phyloP scores from a whole-genome alignment of 2,329 filamentous ascomycete species.

The Colletotrichum spinosum region DNA sequence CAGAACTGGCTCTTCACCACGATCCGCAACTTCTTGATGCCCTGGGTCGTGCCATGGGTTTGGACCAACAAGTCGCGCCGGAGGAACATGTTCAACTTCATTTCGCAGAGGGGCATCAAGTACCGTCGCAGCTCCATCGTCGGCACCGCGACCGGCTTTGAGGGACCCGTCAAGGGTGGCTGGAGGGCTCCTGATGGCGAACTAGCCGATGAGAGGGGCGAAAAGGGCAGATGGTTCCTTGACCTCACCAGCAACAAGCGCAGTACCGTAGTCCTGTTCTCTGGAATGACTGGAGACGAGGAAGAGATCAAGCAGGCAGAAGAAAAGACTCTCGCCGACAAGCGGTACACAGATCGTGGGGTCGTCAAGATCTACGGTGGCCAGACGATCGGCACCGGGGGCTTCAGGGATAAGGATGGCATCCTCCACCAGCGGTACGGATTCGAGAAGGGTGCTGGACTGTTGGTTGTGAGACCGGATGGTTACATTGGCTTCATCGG shows the following conservation, averaged over 20 bases:
- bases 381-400: constrained; percentile 9
- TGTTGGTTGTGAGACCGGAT: constrained; percentile 47
- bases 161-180: constrained; percentile 55
- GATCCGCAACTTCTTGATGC: constrained; percentile 53
- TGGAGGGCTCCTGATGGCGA: constrained; percentile 57
- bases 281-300: constrained; percentile 36
- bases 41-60: constrained; percentile 52
- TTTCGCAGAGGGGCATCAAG: constrained; percentile 55
- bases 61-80: constrained; percentile 40
- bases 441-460: constrained; percentile 42
- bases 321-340: constrained; percentile 27
- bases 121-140: constrained; percentile 55
- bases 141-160: constrained; percentile 44
- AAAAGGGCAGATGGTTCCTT: constrained; percentile 41
- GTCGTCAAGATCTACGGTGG: constrained; percentile 37
- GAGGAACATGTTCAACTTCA: constrained; percentile 46
- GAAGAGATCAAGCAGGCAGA: constrained; percentile 25
- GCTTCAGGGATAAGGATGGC: constrained; percentile 41
- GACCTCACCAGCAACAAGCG: constrained; percentile 41
- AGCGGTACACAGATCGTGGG: constrained; percentile 30
- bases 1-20: constrained; percentile 48
- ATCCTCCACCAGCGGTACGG: constrained; percentile 45
- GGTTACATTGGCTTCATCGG: constrained; percentile 48
- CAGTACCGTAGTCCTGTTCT: constrained; percentile 49
- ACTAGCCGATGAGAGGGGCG: constrained; percentile 35